Evolutionary conservation across 1,284 basidiomycete genomes (phyloP), one percentile per base, ranked within the genome.

Genomic region (Malassezia vespertilionis): DNA sequence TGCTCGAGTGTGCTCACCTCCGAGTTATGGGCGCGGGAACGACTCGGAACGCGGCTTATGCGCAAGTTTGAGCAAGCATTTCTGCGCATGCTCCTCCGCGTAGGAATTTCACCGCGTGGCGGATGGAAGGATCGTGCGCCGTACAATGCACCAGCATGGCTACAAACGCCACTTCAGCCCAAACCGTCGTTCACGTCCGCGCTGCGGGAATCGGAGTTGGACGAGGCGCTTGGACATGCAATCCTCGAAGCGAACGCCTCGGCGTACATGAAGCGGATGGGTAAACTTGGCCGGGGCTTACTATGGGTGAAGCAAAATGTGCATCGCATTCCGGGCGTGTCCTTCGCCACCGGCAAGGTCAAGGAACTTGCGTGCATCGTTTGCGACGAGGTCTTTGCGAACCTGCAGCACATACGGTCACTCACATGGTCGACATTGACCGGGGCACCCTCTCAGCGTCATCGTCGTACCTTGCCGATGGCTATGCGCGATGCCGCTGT

Each of bases 1-100:
- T 61, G 60, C 37, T 46, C 70, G n/a, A 58, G 64, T 2, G 57
- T 73, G 8, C 56, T 73, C 10, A 73, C 72, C 4, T 69, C 65
- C 1, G 42, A 46, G 2, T 46, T 72, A 2, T 71, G 65, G 58
- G 59, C 54, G 8, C 47, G 53, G 7, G 72, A 73, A 44, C 56
- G 63, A 0, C 39, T 63, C 2, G 52, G 66, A 3, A 72, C 71
- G 21, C 52, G 55, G 12, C 33, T 64, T 17, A 59, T 73, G 57
- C 53, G 72, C 14, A 32, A 27, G 5, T 22, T 69, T 4, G 72
- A 73, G 36, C 47, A 36, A 17, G 26, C 44, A 1, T 40, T 58
- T 10, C 54, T 65, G 0, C 36, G 53, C 0, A 48, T 42, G 20
- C 43, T 63, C 23, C 30, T 57, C 30, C 23, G 33, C 14, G 41